Conservation (phyloP, 2,329 filamentous ascomycete species). For the Epichloe sibirici region DNA sequence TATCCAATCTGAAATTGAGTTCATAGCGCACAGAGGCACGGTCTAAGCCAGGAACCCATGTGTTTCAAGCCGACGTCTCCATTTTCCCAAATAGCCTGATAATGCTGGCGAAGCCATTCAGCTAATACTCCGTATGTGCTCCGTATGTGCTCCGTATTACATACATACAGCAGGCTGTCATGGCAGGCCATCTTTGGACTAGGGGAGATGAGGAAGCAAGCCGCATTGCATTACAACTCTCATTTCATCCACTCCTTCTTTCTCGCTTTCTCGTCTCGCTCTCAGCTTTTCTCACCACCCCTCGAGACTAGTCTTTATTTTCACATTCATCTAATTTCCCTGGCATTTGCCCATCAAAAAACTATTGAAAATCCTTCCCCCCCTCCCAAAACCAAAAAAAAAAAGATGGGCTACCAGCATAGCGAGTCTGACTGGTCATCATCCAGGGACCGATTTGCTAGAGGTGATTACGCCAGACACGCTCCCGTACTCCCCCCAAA, state of each 20-base stretch:
- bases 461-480: not conserved
- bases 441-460: not conserved
- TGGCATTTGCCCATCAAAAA: not conserved
- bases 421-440: not conserved
- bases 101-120: not conserved
- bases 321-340: not conserved
- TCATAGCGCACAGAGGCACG: not conserved
- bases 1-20: not conserved
- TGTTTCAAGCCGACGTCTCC: conserved; percentile 1
- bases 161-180: not conserved
- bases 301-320: not conserved
- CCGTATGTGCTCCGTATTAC: no score
- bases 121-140: not conserved
- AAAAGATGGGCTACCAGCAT: conserved; percentile 5
- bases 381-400: not conserved
- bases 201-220: no score
- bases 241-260: not conserved
- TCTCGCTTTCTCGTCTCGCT: not conserved
- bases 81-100: not conserved
- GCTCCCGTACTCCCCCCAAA: conserved; percentile 1
- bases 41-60: conserved; percentile 5
- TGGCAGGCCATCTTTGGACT: not conserved
- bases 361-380: not conserved
- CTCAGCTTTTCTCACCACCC: not conserved
- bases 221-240: not conserved